phyloP scores from a whole-genome alignment of 2,329 filamentous ascomycete genomes.

The Ophiocordyceps australis region DNA sequence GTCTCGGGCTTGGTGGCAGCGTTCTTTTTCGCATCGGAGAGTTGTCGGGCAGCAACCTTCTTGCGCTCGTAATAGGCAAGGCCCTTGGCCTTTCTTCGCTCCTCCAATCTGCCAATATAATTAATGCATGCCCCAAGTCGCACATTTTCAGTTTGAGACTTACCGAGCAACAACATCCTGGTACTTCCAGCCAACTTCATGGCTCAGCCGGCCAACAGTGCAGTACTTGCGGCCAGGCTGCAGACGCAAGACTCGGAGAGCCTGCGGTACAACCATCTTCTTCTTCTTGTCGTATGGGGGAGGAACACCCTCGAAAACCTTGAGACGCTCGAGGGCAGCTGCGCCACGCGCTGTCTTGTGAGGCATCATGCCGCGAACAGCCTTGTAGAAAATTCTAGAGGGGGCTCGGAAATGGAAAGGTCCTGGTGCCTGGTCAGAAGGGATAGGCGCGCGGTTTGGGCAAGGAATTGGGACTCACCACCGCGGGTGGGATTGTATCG shows the following conservation, averaged over 20 bases:
- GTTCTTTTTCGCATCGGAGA: conserved; percentile 84
- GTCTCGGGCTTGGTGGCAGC: conserved; percentile 76
- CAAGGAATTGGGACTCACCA: conserved; percentile 40
- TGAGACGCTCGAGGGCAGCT: conserved; percentile 92
- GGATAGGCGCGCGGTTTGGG: conserved; percentile 12
- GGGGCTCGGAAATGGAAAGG: conserved; percentile 99
- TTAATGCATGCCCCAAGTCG: no score
- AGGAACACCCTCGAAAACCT: conserved; percentile 99
- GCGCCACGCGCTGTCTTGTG: conserved; percentile 99
- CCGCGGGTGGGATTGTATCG: conserved; percentile 98
- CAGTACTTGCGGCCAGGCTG: conserved; percentile 99
- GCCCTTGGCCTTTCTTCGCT: conserved; percentile 99
- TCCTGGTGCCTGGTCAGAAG: conserved; percentile 33
- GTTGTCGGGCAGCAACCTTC: conserved; percentile 85
- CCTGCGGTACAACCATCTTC: conserved; percentile 98
- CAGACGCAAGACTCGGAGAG: conserved; percentile 85
- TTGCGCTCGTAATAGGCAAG: conserved; percentile 99
- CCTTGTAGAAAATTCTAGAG: conserved; percentile 99
- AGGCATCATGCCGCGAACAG: conserved; percentile 98
- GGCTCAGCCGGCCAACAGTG: conserved; percentile 91
- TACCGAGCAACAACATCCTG: conserved; percentile 97
- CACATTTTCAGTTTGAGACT: conserved; percentile 23
- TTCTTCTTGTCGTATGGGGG: conserved; percentile 99
- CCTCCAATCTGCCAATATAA: conserved; percentile 71
- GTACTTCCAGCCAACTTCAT: conserved; percentile 99